Evolutionary conservation across 2,329 filamentous ascomycete species (phyloP), one percentile per base, ranked within the genome.

Genomic region (Sporothrix globosa): DNA sequence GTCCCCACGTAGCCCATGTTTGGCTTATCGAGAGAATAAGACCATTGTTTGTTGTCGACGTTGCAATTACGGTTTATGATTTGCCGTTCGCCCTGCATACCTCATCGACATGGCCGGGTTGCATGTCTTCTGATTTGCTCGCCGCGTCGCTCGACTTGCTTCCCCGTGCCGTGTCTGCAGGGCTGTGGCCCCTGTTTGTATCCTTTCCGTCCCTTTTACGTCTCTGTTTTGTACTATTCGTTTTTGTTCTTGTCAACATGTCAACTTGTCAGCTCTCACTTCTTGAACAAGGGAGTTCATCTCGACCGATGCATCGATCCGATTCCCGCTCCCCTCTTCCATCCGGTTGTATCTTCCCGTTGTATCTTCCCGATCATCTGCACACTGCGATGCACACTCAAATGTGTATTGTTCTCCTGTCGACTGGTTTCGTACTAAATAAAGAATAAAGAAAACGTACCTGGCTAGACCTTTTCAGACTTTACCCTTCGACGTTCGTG

Each of bases 91-190:
- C 41, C 41, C 41, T 58, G 30, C 54, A n/a, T 27, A 9, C 27
- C 54, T 24, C 39, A 21, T 27, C 21, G 58, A 17, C 58, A 50
- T 14, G 17, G 56, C 14, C 56, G 34, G n/a, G 10, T 14, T 34
- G n/a, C 21, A 27, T 13, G 54, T n/a, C 54, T 3, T n/a, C n/a
- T 61, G 58, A 24, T 46, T 46, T 27, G 39, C 39, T 24, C 58
- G 11, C 58, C 58, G 58, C 39, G 21, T 61, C 39, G 39, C 14
- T 44, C 24, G 21, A 27, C 11, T 4, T 61, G 21, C 58, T 61
- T 61, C 39, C 39, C 58, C 58, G 58, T 61, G 58, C 58, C 58
- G 58, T 61, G 58, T 61, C 58, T 46, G 39, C 58, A 61, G 39
- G 39, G 58, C 58, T 46, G 58, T 39, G 4, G 19, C 30, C 4